A percentile compares a stretch with the other conserved stretches of the same genome.
phyloP scores from a whole-genome alignment of 176 grass and related monocot species.

The Calamus simplicifolius region DNA sequence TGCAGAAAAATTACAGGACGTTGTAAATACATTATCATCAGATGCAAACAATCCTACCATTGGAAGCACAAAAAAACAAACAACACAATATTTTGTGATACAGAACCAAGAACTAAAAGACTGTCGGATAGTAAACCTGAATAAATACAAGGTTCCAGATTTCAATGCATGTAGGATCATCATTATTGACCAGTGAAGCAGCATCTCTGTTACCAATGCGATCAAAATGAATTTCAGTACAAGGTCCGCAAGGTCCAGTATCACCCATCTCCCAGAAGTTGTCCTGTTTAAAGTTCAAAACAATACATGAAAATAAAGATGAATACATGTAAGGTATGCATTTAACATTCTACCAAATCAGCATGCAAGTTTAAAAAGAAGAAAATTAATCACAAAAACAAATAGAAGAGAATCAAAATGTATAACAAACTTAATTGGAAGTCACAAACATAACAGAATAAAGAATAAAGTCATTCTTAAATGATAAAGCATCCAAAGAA shows the following conservation, averaged over 20 bases:
- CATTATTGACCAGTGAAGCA: slow-evolving; percentile 70
- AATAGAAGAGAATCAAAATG: too few species aligned
- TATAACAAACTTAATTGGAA: too few species aligned
- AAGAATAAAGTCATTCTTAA: too few species aligned
- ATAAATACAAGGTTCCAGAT: slow-evolving; percentile 99
- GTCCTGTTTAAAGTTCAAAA: slow-evolving; percentile 36
- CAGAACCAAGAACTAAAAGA: background rate
- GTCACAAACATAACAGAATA: too few species aligned
- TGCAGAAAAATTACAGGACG: slow-evolving; percentile 21
- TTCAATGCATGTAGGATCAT: slow-evolving; percentile 90
- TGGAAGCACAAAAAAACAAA: background rate
- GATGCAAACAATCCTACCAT: too few species aligned
- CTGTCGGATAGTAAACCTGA: slow-evolving; percentile 44
- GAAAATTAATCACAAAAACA: background rate
- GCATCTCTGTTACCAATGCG: slow-evolving; percentile 76
- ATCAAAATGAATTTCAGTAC: slow-evolving; percentile 98
- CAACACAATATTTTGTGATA: background rate
- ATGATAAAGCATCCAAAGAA: too few species aligned
- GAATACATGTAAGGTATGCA: background rate
- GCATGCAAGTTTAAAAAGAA: too few species aligned
- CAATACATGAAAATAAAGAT: slow-evolving; percentile 7
- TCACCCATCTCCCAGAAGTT: slow-evolving; percentile 99
- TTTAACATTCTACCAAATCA: too few species aligned
- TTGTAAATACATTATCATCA: background rate
- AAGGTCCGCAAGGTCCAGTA: slow-evolving; percentile 86